Evolutionary conservation across 768 basidiomycete species (phyloP).

Genomic region (Russula compacta): DNA sequence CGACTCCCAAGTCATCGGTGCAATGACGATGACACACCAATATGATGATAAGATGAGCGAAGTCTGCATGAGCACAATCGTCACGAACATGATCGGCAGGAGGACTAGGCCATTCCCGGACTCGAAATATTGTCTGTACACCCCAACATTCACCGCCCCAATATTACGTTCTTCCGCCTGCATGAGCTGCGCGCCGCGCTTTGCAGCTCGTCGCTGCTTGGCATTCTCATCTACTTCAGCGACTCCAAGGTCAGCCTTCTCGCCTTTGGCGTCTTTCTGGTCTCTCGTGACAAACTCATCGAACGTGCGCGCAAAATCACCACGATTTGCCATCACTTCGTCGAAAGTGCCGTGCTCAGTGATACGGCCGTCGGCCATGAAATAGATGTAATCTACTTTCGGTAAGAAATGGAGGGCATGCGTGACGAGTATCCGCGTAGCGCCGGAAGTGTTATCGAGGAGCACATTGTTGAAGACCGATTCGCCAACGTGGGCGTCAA

Average conservation of each 20-base stretch:
- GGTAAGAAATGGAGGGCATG: slow-evolving; percentile 88
- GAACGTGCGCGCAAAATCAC: slow-evolving; percentile 43
- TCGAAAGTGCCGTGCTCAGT: slow-evolving; percentile 73
- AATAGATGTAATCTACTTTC: slow-evolving; percentile 78
- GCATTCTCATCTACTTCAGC: slow-evolving; percentile 30
- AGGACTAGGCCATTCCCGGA: slow-evolving; percentile 62
- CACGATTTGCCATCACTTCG: slow-evolving; percentile 54
- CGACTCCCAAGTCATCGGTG: slow-evolving; percentile 2
- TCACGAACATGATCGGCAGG: slow-evolving; percentile 54
- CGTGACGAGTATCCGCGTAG: slow-evolving; percentile 85
- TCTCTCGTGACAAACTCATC: slow-evolving; percentile 59
- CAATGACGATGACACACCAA: slow-evolving; percentile 40
- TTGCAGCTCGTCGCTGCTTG: slow-evolving; percentile 30
- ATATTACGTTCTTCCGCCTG: slow-evolving; percentile 76
- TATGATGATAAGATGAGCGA: slow-evolving; percentile 64
- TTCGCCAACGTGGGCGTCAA: slow-evolving; percentile 90
- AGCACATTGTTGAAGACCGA: slow-evolving; percentile 81
- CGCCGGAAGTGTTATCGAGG: slow-evolving; percentile 47
- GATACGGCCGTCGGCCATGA: slow-evolving; percentile 66
- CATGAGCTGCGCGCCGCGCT: slow-evolving; percentile 53
- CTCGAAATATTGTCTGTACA: slow-evolving; percentile 54
- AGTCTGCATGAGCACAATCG: slow-evolving; percentile 59
- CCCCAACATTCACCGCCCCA: slow-evolving; percentile 50
- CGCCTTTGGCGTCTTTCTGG: slow-evolving; percentile 38
- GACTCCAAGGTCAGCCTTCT: slow-evolving; percentile 33